Conservation (phyloP, 2,329 filamentous ascomycete genomes). For the Nemania serpens region DNA sequence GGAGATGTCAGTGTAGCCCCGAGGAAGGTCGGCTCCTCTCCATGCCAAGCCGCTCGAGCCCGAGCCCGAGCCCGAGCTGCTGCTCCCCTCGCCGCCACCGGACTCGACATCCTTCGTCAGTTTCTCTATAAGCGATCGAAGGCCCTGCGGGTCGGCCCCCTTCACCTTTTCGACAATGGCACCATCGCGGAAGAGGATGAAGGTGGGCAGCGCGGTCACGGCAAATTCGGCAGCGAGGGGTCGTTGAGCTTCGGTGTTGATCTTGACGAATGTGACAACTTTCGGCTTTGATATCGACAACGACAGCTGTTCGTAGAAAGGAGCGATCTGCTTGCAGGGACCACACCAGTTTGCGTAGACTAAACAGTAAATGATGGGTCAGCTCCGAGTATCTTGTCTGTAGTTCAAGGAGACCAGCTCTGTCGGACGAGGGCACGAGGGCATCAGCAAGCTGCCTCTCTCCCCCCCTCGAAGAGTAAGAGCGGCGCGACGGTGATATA, state of each 20-base stretch:
- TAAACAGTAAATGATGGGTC: constrained; percentile 45
- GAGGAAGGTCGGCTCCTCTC: constrained; percentile 75
- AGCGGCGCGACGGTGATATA: background rate
- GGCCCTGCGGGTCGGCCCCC: constrained; percentile 73
- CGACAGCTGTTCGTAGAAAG: constrained; percentile 80
- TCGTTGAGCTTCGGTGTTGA: constrained; percentile 76
- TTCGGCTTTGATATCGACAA: constrained; percentile 70
- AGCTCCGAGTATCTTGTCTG: constrained; percentile 34
- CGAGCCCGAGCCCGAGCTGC: constrained; percentile 49
- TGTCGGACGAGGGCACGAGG: background rate
- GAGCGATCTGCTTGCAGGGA: constrained; percentile 82
- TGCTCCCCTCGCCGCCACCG: constrained; percentile 51
- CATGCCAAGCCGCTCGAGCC: constrained; percentile 60
- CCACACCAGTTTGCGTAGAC: constrained; percentile 89
- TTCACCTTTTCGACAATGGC: constrained; percentile 69
- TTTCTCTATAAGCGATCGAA: constrained; percentile 73
- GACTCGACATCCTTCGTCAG: constrained; percentile 65
- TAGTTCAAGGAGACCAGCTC: background rate
- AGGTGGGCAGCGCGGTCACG: constrained; percentile 83
- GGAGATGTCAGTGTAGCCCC: constrained; percentile 83
- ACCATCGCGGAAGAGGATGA: constrained; percentile 81
- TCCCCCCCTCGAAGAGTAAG: background rate
- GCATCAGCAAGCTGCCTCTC: background rate
- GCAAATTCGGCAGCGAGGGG: constrained; percentile 71
- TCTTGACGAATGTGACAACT: constrained; percentile 81